These are phyloP conservation scores for Salix brachista DNA, from an alignment of 345 rosid genomes.

Conservation along the genomic window DNA sequence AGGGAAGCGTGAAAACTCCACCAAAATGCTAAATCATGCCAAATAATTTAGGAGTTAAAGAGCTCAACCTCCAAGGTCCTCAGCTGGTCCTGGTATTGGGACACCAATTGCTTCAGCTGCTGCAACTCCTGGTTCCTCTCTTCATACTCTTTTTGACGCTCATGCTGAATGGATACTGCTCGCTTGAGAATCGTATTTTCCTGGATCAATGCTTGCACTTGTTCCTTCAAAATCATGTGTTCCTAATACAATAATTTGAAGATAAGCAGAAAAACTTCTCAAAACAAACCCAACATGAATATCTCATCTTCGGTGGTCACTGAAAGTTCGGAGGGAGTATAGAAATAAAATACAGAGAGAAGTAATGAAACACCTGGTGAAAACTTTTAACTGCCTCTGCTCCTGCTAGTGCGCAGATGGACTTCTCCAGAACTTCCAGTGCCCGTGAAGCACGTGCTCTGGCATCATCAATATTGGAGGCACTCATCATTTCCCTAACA, in stretches of 20 bases:
- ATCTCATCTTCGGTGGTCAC: neutral
- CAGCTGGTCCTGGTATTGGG: slow-evolving; percentile 80
- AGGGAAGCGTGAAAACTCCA: neutral
- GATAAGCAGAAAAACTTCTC: neutral
- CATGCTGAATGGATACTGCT: slow-evolving; percentile 77
- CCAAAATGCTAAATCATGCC: neutral
- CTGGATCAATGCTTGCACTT: slow-evolving; percentile 60
- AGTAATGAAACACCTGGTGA: slow-evolving; percentile 40
- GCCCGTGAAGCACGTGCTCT: slow-evolving; percentile 79
- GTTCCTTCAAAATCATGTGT: slow-evolving; percentile 61
- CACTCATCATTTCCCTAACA: slow-evolving; percentile 67
- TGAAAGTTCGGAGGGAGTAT: neutral
- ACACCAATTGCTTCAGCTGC: slow-evolving; percentile 63
- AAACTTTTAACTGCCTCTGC: slow-evolving; percentile 51
- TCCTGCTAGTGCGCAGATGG: slow-evolving; percentile 57
- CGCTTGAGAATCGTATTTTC: slow-evolving; percentile 72
- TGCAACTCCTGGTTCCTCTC: slow-evolving; percentile 62
- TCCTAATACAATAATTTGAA: slow-evolving; percentile 34
- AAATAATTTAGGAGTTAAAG: neutral
- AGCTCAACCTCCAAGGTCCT: slow-evolving; percentile 69
- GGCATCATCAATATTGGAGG: slow-evolving; percentile 73
- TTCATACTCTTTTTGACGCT: slow-evolving; percentile 63
- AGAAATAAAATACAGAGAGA: neutral
- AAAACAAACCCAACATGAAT: neutral
- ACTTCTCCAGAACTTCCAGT: slow-evolving; percentile 68